phyloP scores from a whole-genome alignment of 306 rosid species.

The Spatholobus suberectus region DNA sequence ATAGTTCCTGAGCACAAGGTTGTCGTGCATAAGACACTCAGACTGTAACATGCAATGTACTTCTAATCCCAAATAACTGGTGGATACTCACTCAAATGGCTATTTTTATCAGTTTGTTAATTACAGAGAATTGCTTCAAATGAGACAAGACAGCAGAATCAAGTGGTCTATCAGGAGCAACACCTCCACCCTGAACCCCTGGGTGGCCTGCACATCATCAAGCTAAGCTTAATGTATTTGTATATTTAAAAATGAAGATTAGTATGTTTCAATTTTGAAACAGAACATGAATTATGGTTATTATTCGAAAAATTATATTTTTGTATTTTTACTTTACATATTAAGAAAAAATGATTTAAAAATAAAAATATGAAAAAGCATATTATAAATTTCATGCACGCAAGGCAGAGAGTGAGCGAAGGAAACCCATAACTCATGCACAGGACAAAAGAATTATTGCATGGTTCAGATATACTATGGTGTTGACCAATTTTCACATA shows the following conservation, averaged over 20 bases:
- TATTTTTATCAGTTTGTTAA: conserved; percentile 85
- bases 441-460: too few relatives aligned
- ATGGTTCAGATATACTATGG: too few relatives aligned
- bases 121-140: conserved; percentile 94
- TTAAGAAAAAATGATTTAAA: too few relatives aligned
- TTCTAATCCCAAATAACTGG: conserved; percentile 32
- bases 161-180: conserved; percentile 91
- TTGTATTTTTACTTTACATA: too few relatives aligned
- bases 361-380: too few relatives aligned
- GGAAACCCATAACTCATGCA: too few relatives aligned
- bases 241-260: conserved; percentile 28
- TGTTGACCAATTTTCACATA: too few relatives aligned
- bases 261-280: background rate
- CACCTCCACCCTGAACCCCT: conserved; percentile 83
- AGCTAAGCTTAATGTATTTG: conserved; percentile 30
- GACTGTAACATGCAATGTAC: background rate
- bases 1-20: conserved; percentile 9
- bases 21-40: background rate
- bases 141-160: conserved; percentile 92
- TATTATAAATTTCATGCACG: too few relatives aligned
- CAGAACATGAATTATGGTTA: conserved; percentile 16
- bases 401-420: too few relatives aligned
- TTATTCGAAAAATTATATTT: conserved; percentile 18
- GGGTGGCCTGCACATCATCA: conserved; percentile 80
- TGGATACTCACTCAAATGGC: conserved; percentile 83